Conservation (phyloP, 148 eudicot genomes). For the Oxyria digyna region DNA sequence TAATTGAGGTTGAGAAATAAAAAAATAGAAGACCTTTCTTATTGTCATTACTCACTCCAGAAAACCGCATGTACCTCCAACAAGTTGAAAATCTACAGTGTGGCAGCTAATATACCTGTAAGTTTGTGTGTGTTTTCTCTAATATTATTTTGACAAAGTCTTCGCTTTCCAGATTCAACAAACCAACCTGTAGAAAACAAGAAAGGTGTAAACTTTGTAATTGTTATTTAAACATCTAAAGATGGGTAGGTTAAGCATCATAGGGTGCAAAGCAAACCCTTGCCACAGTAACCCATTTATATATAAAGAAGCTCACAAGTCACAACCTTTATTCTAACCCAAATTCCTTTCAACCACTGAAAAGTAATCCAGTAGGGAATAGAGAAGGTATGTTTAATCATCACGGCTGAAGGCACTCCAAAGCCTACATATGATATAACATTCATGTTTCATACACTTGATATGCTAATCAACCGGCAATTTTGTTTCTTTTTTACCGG, state of each 20-base stretch:
- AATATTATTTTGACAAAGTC: conserved; percentile 52
- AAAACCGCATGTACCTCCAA: not conserved
- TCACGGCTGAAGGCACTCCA: not conserved
- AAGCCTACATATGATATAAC: not conserved
- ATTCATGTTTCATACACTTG: not conserved
- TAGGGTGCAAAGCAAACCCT: not conserved
- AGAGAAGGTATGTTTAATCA: not conserved
- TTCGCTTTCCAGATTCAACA: conserved; percentile 86
- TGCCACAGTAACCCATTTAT: not conserved
- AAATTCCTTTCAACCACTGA: not conserved
- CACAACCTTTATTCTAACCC: not conserved
- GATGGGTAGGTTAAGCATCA: not conserved
- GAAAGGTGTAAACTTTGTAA: not conserved
- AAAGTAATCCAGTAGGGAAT: not conserved
- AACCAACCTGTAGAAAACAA: conserved; percentile 46
- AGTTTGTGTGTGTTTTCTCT: conserved; percentile 39
- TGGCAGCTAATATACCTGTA: conserved; percentile 45
- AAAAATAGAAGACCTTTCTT: not conserved
- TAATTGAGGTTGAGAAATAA: not conserved
- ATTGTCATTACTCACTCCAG: not conserved
- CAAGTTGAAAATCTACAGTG: not conserved
- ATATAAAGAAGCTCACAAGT: not conserved
- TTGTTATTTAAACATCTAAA: not conserved
- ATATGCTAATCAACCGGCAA: not conserved
- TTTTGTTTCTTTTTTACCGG: not conserved